Percentiles rank a stretch among this genome's conserved stretches.
phyloP scores from a whole-genome alignment of 2,329 filamentous ascomycete genomes.

The Tolypocladium inflatum region DNA sequence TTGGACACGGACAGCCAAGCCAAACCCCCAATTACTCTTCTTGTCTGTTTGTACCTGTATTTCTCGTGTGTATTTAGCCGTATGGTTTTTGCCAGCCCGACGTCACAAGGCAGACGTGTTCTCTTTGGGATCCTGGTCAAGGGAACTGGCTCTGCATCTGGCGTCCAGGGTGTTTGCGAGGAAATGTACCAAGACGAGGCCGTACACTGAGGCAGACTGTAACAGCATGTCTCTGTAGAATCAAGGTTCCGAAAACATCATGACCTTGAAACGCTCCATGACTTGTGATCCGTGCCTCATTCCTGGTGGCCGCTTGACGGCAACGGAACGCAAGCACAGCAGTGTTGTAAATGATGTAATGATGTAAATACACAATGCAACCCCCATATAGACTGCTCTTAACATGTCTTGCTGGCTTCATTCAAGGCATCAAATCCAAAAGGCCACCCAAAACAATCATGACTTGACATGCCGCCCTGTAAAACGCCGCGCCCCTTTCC shows the following conservation, averaged over 20 bases:
- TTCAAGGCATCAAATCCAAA: background rate
- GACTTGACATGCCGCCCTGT: background rate
- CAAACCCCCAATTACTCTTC: background rate
- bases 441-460: background rate
- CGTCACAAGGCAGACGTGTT: background rate
- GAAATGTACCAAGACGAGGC: background rate
- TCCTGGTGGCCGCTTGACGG: too few species aligned
- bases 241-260: background rate
- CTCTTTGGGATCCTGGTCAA: background rate
- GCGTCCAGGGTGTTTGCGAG: background rate
- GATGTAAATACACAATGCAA: background rate
- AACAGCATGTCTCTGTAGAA: background rate
- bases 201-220: background rate
- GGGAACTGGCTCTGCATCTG: background rate
- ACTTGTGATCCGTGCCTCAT: background rate
- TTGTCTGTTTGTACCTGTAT: conserved; percentile 2
- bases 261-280: background rate
- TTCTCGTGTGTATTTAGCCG: background rate
- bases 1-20: background rate
- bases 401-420: background rate
- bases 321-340: too few species aligned
- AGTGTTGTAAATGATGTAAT: background rate
- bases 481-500: background rate
- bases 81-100: background rate
- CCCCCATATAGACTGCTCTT: background rate